These are phyloP conservation scores for Pseudogymnoascus sp. DNA, from an alignment of 2,329 filamentous ascomycete genomes.

Conservation along the genomic window DNA sequence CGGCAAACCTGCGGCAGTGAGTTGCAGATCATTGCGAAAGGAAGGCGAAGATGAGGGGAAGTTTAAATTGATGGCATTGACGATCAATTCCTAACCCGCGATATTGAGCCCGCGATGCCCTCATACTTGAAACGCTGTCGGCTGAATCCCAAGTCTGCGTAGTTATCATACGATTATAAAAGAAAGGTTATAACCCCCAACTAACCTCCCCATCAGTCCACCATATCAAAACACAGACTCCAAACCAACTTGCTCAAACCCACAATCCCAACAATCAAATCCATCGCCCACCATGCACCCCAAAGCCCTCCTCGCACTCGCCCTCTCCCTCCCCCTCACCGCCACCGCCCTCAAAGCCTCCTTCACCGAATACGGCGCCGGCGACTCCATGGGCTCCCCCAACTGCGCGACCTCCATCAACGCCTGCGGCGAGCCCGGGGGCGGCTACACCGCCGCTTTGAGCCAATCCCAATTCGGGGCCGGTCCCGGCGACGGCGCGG, in stretches of 20 bases:
- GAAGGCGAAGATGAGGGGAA: not conserved
- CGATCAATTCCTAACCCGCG: not conserved
- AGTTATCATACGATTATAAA: not conserved
- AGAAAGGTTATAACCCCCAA: not conserved
- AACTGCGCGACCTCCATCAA: constrained; percentile 12
- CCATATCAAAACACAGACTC: not conserved
- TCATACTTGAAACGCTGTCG: constrained; percentile 4
- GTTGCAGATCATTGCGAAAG: constrained; percentile 6
- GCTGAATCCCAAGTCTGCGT: not conserved
- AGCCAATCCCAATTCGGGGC: constrained; percentile 13
- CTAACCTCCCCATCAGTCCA: not conserved
- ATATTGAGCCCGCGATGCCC: not conserved
- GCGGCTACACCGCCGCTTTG: constrained; percentile 3
- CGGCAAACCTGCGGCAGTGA: not conserved
- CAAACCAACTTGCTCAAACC: not conserved
- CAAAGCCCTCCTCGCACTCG: not conserved
- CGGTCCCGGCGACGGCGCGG: not conserved
- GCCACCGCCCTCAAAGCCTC: constrained; percentile 7
- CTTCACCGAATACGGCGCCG: constrained; percentile 7
- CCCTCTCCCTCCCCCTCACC: not conserved
- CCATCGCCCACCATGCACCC: not conserved
- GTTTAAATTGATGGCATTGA: not conserved
- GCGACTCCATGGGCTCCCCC: not conserved
- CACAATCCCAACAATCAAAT: not conserved
- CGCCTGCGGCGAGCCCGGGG: constrained; percentile 15